Evolutionary conservation across 2,329 filamentous ascomycete genomes (phyloP), one percentile per base, ranked within the genome.

Genomic region (Meredithiella fracta): DNA sequence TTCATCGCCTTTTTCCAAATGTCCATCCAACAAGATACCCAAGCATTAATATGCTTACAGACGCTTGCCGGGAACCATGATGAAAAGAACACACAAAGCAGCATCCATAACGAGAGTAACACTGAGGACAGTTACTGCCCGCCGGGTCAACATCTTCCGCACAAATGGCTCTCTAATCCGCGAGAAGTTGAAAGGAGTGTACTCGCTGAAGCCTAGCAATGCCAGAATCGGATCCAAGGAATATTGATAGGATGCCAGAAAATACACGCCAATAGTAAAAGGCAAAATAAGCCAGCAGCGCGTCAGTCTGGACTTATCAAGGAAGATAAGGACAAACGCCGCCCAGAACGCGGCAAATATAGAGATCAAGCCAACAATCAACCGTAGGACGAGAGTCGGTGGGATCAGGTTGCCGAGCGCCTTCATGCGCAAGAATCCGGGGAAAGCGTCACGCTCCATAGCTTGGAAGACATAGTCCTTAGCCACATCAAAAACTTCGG

Each of bases 401-500:
- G 91, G 92, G 26, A 98, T 91, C 14, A 98, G 77, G 65, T 98
- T 98, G 59, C 94, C 94, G 23, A 98, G 75, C 2, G 92, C 92
- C 71, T 97, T 97, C 71, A 88, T 87, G 65, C 91, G 80, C 58
- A 98, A 75, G 70, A 98, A 98, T 1, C 91, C 91, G 0, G 94
- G 92, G 67, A 95, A 98, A n/a, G 94, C 92, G 71, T 98, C 92
- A 56, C 94, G 81, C 71, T 98, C 94, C 92, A 98, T 98, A 34
- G 94, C 94, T 70, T 98, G 94, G 69, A 97, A 98, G 60, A 97
- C 92, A 67, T 97, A 98, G 71, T 98, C 92, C 73, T 98, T 98
- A 55, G 92, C 92, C 20, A 87, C 82, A 66, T 97, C 92, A 64
- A 98, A 98, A 11, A 98, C 85, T 68, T 98, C 92, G 0, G 92